Base-by-base conservation (phyloP, 2,329 filamentous ascomycete species). In the Arthrobotrys musiformis region DNA sequence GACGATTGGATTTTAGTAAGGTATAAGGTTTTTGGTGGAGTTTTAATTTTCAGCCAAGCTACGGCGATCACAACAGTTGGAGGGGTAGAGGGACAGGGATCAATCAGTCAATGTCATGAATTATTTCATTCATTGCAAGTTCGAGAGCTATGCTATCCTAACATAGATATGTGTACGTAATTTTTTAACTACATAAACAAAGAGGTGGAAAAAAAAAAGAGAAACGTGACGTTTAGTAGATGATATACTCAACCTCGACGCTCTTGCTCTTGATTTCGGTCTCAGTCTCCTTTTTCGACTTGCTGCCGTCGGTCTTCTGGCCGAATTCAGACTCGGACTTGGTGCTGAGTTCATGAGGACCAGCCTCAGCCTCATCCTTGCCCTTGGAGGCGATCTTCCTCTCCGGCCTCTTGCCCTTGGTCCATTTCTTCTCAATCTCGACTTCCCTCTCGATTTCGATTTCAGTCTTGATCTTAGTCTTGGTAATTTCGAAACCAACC, bases 361-460 rank as follows among this genome's bases (percentile, higher is more conserved):
- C 60, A 54, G 61, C 61, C 48, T 62, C 48, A 44, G 60, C 73
- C 35, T 68, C 58, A 5, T 50, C 40, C 42, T 77, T 54, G 17
- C 15, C 61, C 66, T 77, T 66, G 24, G 54, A 52, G 40, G 19
- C 61, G 26, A 42, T 28, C 61, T 73, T 64, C 50, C 70, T 67
- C 60, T 77, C 73, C 8, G 52, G 24, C 33, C 54, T 77, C 73
- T 70, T 70, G 22, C 56, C 66, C 73, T 77, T 77, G 11, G 66
- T 77, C 60, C 73, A 70, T 44, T 77, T 58, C 56, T 62, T 70
- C 46, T 62, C 50, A 33, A 69, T 61, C 24, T 68, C 58, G 13
- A 35, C 42, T 52, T 77, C 52, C 19, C 19, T 58, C 46, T 67
- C 52, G 48, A 72, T 52, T 35, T 58, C 24, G 11, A 72, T 72